phyloP scores from a whole-genome alignment of 2,329 filamentous ascomycete species.

The Neophaeococcomyces mojaviensis region DNA sequence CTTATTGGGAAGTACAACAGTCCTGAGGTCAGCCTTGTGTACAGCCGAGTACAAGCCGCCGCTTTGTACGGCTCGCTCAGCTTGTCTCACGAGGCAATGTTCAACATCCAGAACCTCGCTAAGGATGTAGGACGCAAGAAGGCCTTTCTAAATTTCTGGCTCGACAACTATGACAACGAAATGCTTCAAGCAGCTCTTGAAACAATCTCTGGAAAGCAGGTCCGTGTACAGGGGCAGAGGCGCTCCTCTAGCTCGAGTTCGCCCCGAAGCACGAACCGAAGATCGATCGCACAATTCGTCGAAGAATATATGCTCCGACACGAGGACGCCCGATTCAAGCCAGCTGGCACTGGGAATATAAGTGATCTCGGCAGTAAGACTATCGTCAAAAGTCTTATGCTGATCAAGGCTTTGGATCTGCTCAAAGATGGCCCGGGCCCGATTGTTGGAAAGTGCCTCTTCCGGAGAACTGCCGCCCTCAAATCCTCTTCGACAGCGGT shows the following conservation, averaged over 20 bases:
- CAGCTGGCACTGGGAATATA: constrained; percentile 21
- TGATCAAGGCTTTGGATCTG: constrained; percentile 53
- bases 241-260: background rate
- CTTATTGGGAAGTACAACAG: constrained; percentile 50
- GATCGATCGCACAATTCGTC: constrained; percentile 45
- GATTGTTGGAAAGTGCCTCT: constrained; percentile 36
- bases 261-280: constrained; percentile 27
- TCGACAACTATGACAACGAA: constrained; percentile 48
- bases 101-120: constrained; percentile 37
- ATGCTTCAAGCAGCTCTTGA: constrained; percentile 49
- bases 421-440: constrained; percentile 36
- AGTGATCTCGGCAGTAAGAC: constrained; percentile 27
- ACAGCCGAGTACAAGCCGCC: constrained; percentile 53
- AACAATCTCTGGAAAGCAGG: constrained; percentile 48
- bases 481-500: constrained; percentile 52
- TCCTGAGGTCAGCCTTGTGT: constrained; percentile 41
- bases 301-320: constrained; percentile 52
- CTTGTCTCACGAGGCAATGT: constrained; percentile 46
- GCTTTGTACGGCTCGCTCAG: constrained; percentile 51
- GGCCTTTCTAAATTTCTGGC: constrained; percentile 51
- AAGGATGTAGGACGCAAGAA: constrained; percentile 53
- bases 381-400: constrained; percentile 51
- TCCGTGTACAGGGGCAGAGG: background rate
- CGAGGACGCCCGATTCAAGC: constrained; percentile 43
- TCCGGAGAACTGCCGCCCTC: constrained; percentile 43